phyloP scores from a whole-genome alignment of 345 rosid genomes.

The Ceriops tagal region DNA sequence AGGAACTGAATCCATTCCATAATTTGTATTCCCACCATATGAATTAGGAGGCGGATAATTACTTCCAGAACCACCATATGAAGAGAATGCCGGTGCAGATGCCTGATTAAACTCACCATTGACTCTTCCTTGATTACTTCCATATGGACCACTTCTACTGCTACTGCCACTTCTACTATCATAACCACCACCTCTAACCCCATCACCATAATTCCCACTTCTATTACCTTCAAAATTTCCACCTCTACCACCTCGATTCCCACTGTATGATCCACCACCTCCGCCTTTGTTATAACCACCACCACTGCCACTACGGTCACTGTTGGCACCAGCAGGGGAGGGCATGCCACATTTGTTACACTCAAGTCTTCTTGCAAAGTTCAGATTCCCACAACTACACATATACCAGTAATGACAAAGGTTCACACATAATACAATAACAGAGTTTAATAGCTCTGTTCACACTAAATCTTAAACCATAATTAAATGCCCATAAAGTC shows the following conservation, averaged over 20 bases:
- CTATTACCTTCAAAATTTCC: constrained; percentile 23
- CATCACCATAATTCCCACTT: constrained; percentile 22
- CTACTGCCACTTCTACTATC: constrained; percentile 32
- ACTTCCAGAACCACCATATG: constrained; percentile 64
- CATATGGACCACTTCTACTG: constrained; percentile 58
- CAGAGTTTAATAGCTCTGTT: neutral
- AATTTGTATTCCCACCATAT: constrained; percentile 49
- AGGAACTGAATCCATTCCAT: constrained; percentile 71
- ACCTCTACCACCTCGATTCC: constrained; percentile 45
- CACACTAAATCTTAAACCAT: neutral
- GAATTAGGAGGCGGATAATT: constrained; percentile 51
- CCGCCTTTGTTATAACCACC: constrained; percentile 54
- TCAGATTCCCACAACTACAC: constrained; percentile 92
- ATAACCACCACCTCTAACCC: constrained; percentile 44
- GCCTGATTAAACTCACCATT: constrained; percentile 63
- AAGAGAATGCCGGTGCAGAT: constrained; percentile 52
- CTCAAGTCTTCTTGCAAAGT: constrained; percentile 89
- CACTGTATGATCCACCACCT: constrained; percentile 44
- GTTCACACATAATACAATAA: neutral
- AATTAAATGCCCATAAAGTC: neutral
- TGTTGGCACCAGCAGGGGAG: constrained; percentile 52
- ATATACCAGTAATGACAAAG: constrained; percentile 32
- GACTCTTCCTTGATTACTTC: constrained; percentile 64
- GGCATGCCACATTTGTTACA: constrained; percentile 96
- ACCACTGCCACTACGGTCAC: constrained; percentile 32